Evolutionary conservation across 2,329 filamentous ascomycete species (phyloP), one percentile per base, ranked within the genome.

Genomic region (Pyricularia sp.): DNA sequence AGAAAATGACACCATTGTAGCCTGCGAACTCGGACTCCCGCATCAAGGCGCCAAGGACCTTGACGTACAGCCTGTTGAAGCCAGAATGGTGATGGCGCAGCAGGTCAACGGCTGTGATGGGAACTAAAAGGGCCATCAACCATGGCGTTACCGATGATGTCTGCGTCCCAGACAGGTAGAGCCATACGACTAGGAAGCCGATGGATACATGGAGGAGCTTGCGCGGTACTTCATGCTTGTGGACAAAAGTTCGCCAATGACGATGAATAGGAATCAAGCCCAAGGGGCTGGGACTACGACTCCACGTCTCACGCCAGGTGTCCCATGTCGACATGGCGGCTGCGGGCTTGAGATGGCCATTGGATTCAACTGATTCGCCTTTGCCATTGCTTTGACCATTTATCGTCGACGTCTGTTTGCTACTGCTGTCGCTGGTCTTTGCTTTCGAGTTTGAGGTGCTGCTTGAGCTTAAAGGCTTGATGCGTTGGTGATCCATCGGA

Each of bases 1-100:
- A 99, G 81, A 90, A 97, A 69, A 99, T 96, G 70, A 97, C 93
- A 64, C 94, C 94, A 74, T 99, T 99, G 82, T 91, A 99, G 63
- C 92, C 91, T 62, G 88, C 83, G 70, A 93, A 96, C 77, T 99
- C 94, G 68, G 89, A 94, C 79, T 99, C 94, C 65, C 94, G 90
- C 94, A 99, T 99, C 70, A 99, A 81, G 0, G 93, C 91, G 61
- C 94, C 94, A 16, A 97, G 78, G 49, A 85, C 82, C 65, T 84
- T 86, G 70, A 97, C 93, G 76, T 97, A 99, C 65, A 96, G 74
- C 49, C 88, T 83, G 75, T 99, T 99, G 72, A 99, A 84, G 1
- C 86, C 82, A 66, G 89, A 84, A 70, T 87, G 94, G 70, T 86
- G 85, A 76, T 97, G 93, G 64, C 94, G 90, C 62, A 96, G 78